Evolutionary conservation across 2,329 filamentous ascomycete genomes (phyloP).

Genomic region (Microdochium bolleyi): DNA sequence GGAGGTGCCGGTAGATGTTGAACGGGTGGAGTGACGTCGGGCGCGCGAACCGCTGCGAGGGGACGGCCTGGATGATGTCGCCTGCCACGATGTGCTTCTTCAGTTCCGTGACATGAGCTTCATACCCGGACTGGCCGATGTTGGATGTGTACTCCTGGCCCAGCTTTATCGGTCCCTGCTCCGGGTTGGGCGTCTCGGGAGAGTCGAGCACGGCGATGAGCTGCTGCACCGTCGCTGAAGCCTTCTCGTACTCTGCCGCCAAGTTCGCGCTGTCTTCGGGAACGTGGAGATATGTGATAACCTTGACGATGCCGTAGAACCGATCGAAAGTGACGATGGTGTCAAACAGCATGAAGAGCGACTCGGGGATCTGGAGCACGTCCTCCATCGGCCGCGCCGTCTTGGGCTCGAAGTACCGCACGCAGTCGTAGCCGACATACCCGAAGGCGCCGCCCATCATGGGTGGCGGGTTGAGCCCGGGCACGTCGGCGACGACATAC

Average conservation of each 20-base stretch:
- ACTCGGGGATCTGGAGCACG: conserved; percentile 81
- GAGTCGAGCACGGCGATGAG: conserved; percentile 66
- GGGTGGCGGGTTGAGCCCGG: conserved; percentile 73
- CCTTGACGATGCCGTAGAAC: conserved; percentile 86
- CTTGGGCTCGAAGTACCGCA: conserved; percentile 96
- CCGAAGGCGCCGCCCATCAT: conserved; percentile 90
- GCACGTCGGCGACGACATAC: conserved; percentile 74
- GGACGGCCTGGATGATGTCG: conserved; percentile 96
- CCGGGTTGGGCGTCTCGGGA: conserved; percentile 68
- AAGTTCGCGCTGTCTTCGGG: conserved; percentile 49
- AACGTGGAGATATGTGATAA: conserved; percentile 83
- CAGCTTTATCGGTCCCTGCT: conserved; percentile 63
- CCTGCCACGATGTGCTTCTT: conserved; percentile 88
- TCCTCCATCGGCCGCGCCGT: conserved; percentile 87
- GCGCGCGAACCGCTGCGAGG: conserved; percentile 84
- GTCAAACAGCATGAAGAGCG: conserved; percentile 94
- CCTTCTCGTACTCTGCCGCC: conserved; percentile 61
- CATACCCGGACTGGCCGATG: conserved; percentile 82
- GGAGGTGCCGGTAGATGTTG: conserved; percentile 93
- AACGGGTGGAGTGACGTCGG: conserved; percentile 91
- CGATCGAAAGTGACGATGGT: conserved; percentile 92
- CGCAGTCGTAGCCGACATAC: conserved; percentile 96
- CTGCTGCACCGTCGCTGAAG: conserved; percentile 53
- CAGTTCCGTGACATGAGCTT: conserved; percentile 74
- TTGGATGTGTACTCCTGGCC: conserved; percentile 84